Evolutionary conservation across 2,329 filamentous ascomycete species (phyloP).

Genomic region (Decorospora gaudefroyi): DNA sequence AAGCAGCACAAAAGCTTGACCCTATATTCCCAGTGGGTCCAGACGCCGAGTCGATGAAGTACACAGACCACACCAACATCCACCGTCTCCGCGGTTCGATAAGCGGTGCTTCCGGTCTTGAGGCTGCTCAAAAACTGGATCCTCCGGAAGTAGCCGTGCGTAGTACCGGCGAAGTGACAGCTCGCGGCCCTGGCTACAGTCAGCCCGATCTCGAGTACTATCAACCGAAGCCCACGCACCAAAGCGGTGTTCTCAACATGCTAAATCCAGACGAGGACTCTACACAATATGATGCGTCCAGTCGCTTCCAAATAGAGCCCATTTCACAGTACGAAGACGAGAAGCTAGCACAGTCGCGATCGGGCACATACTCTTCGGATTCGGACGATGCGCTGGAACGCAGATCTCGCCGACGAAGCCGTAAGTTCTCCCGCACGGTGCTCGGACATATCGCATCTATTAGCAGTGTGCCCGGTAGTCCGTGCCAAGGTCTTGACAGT

Average conservation of each 20-base stretch:
- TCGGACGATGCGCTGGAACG: slow-evolving; percentile 7
- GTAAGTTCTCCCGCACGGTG: slow-evolving; percentile 1
- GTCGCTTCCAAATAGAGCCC: slow-evolving; percentile 2
- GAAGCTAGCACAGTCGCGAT: background rate
- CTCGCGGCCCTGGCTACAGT: slow-evolving; percentile 10
- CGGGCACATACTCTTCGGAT: background rate
- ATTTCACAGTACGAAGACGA: background rate
- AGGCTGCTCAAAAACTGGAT: slow-evolving; percentile 19
- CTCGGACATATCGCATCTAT: background rate
- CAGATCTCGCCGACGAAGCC: slow-evolving; percentile 5
- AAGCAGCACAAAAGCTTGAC: slow-evolving; percentile 23
- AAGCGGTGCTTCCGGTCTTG: slow-evolving; percentile 10
- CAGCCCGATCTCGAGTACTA: slow-evolving; percentile 5
- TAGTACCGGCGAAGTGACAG: background rate
- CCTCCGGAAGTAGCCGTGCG: slow-evolving; percentile 3
- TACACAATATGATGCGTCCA: background rate
- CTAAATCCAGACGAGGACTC: background rate
- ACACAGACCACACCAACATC: slow-evolving; percentile 9
- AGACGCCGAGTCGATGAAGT: slow-evolving; percentile 13
- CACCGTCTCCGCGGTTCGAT: slow-evolving; percentile 17
- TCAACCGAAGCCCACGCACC: slow-evolving; percentile 11
- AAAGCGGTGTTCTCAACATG: slow-evolving; percentile 8
- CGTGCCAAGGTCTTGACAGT: background rate
- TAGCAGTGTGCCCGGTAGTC: background rate
- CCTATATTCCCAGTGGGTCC: slow-evolving; percentile 11